phyloP scores from a whole-genome alignment of 495 filamentous ascomycete genomes.

The Penicillium cinerascens region DNA sequence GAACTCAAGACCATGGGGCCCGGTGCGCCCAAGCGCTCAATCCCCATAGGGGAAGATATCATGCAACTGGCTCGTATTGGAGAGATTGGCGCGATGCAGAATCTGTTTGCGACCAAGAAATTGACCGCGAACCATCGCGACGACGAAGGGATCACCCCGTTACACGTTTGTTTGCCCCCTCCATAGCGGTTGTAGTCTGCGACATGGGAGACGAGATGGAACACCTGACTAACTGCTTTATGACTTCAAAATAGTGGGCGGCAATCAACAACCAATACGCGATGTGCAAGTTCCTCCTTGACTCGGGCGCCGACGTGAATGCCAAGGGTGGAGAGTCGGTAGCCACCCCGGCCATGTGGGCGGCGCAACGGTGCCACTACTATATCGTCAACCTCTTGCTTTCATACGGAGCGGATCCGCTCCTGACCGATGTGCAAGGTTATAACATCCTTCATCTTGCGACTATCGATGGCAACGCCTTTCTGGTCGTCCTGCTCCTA shows the following conservation, averaged over 20 bases:
- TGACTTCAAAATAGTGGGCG: constrained; percentile 68
- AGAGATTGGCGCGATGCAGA: constrained; percentile 82
- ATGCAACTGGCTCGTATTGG: constrained; percentile 93
- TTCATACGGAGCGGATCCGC: constrained; percentile 81
- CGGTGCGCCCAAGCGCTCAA: constrained; percentile 36
- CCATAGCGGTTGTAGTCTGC: not conserved
- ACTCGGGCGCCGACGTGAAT: constrained; percentile 87
- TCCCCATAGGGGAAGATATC: constrained; percentile 75
- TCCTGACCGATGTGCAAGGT: constrained; percentile 84
- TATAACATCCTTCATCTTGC: constrained; percentile 97
- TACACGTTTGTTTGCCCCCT: constrained; percentile 68
- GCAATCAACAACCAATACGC: constrained; percentile 98
- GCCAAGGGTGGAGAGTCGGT: constrained; percentile 90
- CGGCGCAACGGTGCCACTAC: constrained; percentile 89
- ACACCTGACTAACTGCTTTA: not conserved
- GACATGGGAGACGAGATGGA: not conserved
- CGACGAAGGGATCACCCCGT: constrained; percentile 86
- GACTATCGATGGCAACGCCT: constrained; percentile 95
- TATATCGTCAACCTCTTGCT: constrained; percentile 80
- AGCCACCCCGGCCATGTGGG: constrained; percentile 94
- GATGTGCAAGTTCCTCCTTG: constrained; percentile 91
- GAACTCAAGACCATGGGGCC: constrained; percentile 66
- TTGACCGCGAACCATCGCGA: constrained; percentile 77
- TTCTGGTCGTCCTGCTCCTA: constrained; percentile 78
- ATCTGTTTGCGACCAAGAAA: constrained; percentile 77